These are phyloP conservation scores for Durio zibethinus DNA, from an alignment of 345 rosid genomes.

Conservation along the genomic window DNA sequence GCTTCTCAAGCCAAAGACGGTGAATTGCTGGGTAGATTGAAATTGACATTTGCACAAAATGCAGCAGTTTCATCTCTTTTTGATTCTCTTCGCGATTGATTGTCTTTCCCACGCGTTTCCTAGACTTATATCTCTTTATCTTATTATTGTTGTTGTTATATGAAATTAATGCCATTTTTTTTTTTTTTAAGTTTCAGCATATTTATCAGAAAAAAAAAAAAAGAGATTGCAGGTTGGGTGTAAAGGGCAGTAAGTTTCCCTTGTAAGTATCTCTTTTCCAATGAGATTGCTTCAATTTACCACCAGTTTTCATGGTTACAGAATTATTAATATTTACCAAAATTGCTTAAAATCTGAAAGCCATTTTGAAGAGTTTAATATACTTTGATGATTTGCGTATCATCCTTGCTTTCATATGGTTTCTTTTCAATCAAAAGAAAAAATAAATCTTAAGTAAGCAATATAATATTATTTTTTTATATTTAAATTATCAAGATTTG, in stretches of 20 bases:
- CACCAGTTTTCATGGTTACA: no score
- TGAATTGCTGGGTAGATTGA: slow-evolving; percentile 83
- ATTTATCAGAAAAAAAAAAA: not conserved
- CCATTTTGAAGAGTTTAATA: no score
- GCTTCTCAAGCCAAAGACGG: slow-evolving; percentile 95
- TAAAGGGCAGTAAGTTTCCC: not conserved
- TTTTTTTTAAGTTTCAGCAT: not conserved
- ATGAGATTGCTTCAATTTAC: no score
- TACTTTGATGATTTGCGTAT: no score
- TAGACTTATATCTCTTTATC: slow-evolving; percentile 11
- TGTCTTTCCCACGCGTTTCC: slow-evolving; percentile 79
- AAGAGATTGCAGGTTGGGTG: not conserved
- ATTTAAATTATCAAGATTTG: no score
- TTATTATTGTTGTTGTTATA: not conserved
- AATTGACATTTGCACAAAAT: slow-evolving; percentile 77
- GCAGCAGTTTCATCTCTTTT: slow-evolving; percentile 78
- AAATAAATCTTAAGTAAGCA: no score
- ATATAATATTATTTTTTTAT: no score
- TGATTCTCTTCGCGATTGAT: slow-evolving; percentile 70
- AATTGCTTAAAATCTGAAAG: no score
- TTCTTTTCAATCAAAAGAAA: no score
- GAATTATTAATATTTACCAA: no score
- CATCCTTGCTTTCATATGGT: no score
- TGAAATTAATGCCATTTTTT: no score
- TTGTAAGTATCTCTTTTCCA: not conserved